Evolutionary conservation across 176 grass and related monocot species (phyloP).

Genomic region (Dendrocalamus sinicus): DNA sequence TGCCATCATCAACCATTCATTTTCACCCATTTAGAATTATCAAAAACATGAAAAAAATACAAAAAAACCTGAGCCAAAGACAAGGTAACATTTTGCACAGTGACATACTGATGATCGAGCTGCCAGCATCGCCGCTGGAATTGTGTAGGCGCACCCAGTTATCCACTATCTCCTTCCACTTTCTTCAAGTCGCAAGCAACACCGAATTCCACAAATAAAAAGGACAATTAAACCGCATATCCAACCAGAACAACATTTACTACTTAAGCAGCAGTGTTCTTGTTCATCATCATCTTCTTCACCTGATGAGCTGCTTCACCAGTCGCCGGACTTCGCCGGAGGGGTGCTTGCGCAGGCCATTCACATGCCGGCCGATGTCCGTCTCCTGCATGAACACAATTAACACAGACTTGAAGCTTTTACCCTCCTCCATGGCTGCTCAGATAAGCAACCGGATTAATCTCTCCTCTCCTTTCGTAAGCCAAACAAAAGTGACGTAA

Average conservation of each 20-base stretch:
- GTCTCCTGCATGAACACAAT: slow-evolving; percentile 62
- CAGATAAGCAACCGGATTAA: background rate
- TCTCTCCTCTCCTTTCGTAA: background rate
- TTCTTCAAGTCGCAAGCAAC: slow-evolving; percentile 47
- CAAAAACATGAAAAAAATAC: background rate
- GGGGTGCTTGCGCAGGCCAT: slow-evolving; percentile 71
- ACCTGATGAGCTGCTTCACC: slow-evolving; percentile 81
- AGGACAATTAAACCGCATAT: background rate
- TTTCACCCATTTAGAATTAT: background rate
- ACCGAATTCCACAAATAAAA: slow-evolving; percentile 20
- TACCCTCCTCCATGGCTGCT: background rate
- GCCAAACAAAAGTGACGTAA: background rate
- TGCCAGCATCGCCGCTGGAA: slow-evolving; percentile 45
- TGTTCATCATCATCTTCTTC: slow-evolving; percentile 25
- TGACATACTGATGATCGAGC: slow-evolving; percentile 60
- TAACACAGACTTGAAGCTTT: slow-evolving; percentile 14
- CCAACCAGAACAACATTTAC: background rate
- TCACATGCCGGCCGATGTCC: slow-evolving; percentile 78
- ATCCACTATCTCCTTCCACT: slow-evolving; percentile 82
- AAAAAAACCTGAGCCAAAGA: slow-evolving; percentile 20
- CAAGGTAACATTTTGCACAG: slow-evolving; percentile 6
- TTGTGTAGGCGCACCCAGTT: slow-evolving; percentile 69
- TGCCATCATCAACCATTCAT: slow-evolving; percentile 35
- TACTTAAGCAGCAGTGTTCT: background rate
- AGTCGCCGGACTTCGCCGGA: slow-evolving; percentile 68